These are phyloP conservation scores for Boletus vinaceobasis DNA, from an alignment of 768 basidiomycete species.

Conservation along the genomic window DNA sequence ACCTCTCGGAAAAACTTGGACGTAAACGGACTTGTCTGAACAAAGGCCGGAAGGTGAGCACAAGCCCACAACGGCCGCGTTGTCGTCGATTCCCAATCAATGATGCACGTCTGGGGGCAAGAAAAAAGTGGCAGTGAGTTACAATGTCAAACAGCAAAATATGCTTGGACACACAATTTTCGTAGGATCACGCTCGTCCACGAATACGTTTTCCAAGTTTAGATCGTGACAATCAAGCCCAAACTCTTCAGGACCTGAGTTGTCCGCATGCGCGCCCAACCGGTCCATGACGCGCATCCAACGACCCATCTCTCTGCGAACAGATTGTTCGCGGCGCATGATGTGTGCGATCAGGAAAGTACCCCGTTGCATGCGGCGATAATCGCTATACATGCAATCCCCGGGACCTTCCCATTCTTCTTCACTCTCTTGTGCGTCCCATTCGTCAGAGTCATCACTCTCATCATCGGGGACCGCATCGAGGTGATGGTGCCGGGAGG, in stretches of 20 bases:
- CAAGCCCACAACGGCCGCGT: slow-evolving; percentile 83
- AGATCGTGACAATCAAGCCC: slow-evolving; percentile 83
- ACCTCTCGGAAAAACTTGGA: slow-evolving; percentile 66
- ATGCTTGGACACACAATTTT: slow-evolving; percentile 55
- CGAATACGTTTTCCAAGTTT: slow-evolving; percentile 82
- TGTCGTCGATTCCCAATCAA: slow-evolving; percentile 91
- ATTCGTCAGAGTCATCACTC: slow-evolving; percentile 76
- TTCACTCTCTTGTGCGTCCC: slow-evolving; percentile 76
- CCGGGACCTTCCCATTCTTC: slow-evolving; percentile 73
- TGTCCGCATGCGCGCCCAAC: slow-evolving; percentile 37
- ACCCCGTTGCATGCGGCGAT: slow-evolving; percentile 73
- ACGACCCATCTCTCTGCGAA: slow-evolving; percentile 66
- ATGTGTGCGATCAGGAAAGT: slow-evolving; percentile 77
- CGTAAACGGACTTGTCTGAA: slow-evolving; percentile 75
- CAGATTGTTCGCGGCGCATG: slow-evolving; percentile 56
- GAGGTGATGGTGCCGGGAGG: slow-evolving; percentile 67
- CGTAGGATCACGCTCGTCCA: slow-evolving; percentile 62
- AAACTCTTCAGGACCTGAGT: slow-evolving; percentile 53
- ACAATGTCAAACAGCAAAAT: not conserved
- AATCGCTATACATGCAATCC: slow-evolving; percentile 78
- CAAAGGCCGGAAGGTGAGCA: slow-evolving; percentile 77
- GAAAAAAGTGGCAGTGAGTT: not conserved
- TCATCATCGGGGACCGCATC: slow-evolving; percentile 67
- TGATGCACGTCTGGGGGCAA: slow-evolving; percentile 89
- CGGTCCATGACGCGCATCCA: slow-evolving; percentile 69